Base-by-base conservation (phyloP, 2,329 filamentous ascomycete genomes). In the Coniochaeta sp. region DNA sequence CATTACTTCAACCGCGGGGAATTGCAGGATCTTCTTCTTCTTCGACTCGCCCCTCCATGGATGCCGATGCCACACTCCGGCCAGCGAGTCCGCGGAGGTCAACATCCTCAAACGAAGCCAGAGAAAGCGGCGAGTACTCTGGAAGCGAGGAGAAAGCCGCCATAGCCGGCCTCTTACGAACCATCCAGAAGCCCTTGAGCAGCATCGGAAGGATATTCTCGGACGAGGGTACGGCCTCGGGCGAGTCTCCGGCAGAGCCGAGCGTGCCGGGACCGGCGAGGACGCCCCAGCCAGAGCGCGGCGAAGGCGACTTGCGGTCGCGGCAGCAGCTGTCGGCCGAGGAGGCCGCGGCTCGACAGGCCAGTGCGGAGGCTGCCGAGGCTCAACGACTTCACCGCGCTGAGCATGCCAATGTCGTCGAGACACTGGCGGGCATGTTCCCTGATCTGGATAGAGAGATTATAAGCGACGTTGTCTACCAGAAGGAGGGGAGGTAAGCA, bases 161-260 rank as follows among this genome's bases (percentile, higher is more conserved):
- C 50, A 93, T 97, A 28, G 86, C 88, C 43, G 93, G 93, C 1
- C 78, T 99, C 16, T 79, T 99, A 2, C 86, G 92, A 55, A 93
- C 92, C 0, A 97, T 99, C 60, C 93, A 98, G 73, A 89, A 86
- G 61, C 95, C 95, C 0, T 79, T 99, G 14, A 91, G 88, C 60
- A 96, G 91, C 0, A 96, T 99, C 62, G 95, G 95, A 3, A 86
- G 93, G 58, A 98, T 99, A 63, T 98, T 99, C 74, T 91, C 91
- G 0, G 95, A 86, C 38, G 83, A 85, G 75, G 54, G 54, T 3
- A 14, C 24, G 24, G 47, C 47, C 31, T 69, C 64, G 67, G 79
- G 68, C 1, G 70, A 73, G 7, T 64, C 65, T 0, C 68, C 65
- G 2, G 52, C 67, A 6, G 64, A 68, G 4, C 66, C 72, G 1